Percentiles rank a stretch among this genome's conserved stretches.
These are phyloP conservation scores for Brasilioporus rufonigricans DNA, from an alignment of 768 basidiomycete genomes.

Conservation along the genomic window DNA sequence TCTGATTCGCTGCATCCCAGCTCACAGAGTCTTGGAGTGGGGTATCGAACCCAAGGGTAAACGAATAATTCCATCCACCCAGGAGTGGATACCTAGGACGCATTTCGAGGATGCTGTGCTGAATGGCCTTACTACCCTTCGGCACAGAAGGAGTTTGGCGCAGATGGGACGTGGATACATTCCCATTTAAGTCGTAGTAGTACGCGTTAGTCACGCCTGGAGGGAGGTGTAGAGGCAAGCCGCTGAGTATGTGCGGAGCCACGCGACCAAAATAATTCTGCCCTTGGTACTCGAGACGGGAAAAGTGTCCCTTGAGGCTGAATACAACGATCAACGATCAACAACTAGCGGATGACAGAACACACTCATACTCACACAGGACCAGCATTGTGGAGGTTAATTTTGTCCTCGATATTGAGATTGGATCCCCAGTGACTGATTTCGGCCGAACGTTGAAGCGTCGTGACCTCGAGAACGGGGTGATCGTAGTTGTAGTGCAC, in stretches of 20 bases:
- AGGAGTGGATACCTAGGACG: slow-evolving; percentile 88
- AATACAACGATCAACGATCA: slow-evolving; percentile 1
- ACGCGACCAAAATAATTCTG: slow-evolving; percentile 67
- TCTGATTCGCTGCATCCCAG: slow-evolving; percentile 59
- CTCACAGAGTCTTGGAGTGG: slow-evolving; percentile 70
- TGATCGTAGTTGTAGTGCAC: slow-evolving; percentile 84
- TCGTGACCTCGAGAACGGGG: slow-evolving; percentile 74
- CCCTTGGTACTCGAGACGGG: slow-evolving; percentile 83
- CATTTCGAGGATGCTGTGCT: slow-evolving; percentile 74
- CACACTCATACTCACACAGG: slow-evolving; percentile 61
- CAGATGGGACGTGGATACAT: slow-evolving; percentile 92
- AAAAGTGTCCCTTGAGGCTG: slow-evolving; percentile 95
- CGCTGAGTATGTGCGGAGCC: slow-evolving; percentile 68
- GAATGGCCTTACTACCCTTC: slow-evolving; percentile 49
- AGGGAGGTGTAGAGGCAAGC: slow-evolving; percentile 78
- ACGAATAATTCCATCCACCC: slow-evolving; percentile 97
- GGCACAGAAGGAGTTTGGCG: slow-evolving; percentile 64
- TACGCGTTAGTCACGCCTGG: slow-evolving; percentile 79
- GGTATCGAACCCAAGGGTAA: slow-evolving; percentile 93
- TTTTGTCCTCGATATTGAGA: slow-evolving; percentile 88
- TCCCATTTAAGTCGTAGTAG: slow-evolving; percentile 90
- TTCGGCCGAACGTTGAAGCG: slow-evolving; percentile 75
- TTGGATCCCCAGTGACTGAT: slow-evolving; percentile 98
- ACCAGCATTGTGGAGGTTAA: slow-evolving; percentile 84
- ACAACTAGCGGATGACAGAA: neutral